Conservation (phyloP, 1,139 yeast species). For the Hemisphaericaspora xylanilytica region DNA sequence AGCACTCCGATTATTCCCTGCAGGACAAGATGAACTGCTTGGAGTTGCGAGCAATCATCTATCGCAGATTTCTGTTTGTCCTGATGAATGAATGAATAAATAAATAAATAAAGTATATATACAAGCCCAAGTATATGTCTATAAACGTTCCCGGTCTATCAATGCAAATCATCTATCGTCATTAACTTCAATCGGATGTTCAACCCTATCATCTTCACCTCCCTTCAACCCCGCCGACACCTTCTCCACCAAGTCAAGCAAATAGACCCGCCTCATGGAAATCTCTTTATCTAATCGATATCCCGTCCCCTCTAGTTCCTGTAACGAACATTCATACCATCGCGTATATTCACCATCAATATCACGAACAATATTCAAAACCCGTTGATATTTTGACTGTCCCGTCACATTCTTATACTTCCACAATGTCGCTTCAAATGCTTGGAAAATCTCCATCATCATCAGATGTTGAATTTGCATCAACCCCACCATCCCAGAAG, state of each 20-base stretch:
- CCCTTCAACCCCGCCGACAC: not conserved
- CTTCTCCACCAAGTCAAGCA: not conserved
- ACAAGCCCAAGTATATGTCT: too few species aligned
- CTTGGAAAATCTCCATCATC: not conserved
- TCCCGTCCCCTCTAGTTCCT: not conserved
- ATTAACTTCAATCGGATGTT: not conserved
- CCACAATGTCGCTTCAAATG: not conserved
- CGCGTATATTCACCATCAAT: not conserved
- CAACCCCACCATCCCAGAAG: not conserved
- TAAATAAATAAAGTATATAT: not conserved
- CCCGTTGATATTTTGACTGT: not conserved
- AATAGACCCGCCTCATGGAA: not conserved
- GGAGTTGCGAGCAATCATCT: too few species aligned
- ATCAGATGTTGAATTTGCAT: not conserved
- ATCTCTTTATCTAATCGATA: not conserved
- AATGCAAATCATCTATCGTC: not conserved
- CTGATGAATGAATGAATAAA: too few species aligned
- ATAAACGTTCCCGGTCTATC: too few species aligned
- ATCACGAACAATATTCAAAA: not conserved
- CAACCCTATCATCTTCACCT: not conserved
- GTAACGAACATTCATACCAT: not conserved
- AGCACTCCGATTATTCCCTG: too few species aligned
- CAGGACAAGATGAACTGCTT: too few species aligned
- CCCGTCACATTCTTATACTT: not conserved
- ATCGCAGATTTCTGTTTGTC: too few species aligned